Evolutionary conservation across 2,329 filamentous ascomycete genomes (phyloP), one percentile per base, ranked within the genome.

Genomic region (Colletotrichum coccodes): DNA sequence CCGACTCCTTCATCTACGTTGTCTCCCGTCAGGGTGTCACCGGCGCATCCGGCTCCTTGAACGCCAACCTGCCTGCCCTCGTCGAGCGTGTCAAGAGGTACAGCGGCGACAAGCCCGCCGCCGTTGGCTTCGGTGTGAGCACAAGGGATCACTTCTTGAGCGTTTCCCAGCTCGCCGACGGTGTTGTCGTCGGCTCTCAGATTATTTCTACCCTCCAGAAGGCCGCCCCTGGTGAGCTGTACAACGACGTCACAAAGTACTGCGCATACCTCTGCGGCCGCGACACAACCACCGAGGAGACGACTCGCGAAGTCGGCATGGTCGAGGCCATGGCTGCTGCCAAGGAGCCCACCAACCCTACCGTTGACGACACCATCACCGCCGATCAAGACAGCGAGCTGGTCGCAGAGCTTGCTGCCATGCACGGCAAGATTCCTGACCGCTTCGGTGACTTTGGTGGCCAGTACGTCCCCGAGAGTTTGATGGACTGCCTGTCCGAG

Each of bases 1-100:
- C 96, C 77, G 95, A 98, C 82, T 98, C 95, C 4, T 99, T 98
- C 85, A 97, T 99, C 82, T 99, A 99, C 79, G 95, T 99, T 70
- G 96, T 99, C 64, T 98, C 95, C 30, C 89, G 95, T 75, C 97
- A 97, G 92, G 96, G 96, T 75, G 95, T 98, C 64, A 99, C 96
- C 11, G 96, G 96, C 75, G 96, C 94, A 16, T 91, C 91, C 1
- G 95, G 95, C 38, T 90, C 90, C 30, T 83, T 99, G 76, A 97
- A 94, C 80, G 86, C 91, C 50, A 91, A 92, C 67, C 88, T 99
- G 38, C 94, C 95, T 16, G 90, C 92, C 59, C 88, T 99, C 42
- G 85, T 99, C 66, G 88, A 89, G 65, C 90, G 94, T 44, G 96
- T 99, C 30, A 96, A 97, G 84, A 91, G 92, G 79, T 97, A 95